Evolutionary conservation across 1,284 basidiomycete genomes (phyloP).

Genomic region (Agaricales sp.): DNA sequence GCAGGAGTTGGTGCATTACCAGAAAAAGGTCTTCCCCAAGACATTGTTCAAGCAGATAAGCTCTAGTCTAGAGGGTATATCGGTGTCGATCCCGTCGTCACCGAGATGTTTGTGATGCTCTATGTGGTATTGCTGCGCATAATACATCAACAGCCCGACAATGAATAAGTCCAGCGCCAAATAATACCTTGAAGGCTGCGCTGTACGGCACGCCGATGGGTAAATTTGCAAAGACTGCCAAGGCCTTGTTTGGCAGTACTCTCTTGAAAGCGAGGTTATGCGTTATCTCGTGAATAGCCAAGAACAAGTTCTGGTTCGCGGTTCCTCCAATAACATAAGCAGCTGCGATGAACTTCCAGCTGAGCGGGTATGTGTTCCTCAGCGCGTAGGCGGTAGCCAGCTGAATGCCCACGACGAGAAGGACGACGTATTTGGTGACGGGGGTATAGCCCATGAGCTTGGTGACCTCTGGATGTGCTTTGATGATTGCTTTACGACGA

Average conservation of each 20-base stretch:
- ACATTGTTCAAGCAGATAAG: conserved; percentile 88
- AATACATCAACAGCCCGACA: conserved; percentile 1
- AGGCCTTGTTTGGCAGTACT: conserved; percentile 74
- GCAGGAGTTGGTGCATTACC: conserved; percentile 40
- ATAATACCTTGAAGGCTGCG: conserved; percentile 83
- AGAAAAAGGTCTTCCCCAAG: conserved; percentile 95
- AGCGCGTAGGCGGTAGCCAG: conserved; percentile 56
- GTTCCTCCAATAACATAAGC: conserved; percentile 91
- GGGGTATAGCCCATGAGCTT: conserved; percentile 94
- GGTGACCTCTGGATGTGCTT: conserved; percentile 89
- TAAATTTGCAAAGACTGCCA: conserved; percentile 87
- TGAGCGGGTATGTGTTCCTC: conserved; percentile 57
- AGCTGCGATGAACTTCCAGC: conserved; percentile 61
- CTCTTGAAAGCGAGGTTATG: conserved; percentile 93
- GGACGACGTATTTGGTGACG: conserved; percentile 81
- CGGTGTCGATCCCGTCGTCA: conserved; percentile 95
- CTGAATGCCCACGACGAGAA: conserved; percentile 74
- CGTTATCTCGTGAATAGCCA: conserved; percentile 97
- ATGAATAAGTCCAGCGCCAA: conserved; percentile 3
- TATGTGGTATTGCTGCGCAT: conserved; percentile 75
- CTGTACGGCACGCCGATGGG: conserved; percentile 94
- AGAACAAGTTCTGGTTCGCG: conserved; percentile 93
- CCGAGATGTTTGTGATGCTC: conserved; percentile 93
- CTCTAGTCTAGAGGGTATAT: conserved; percentile 84
- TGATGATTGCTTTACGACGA: conserved; percentile 82